Base-by-base conservation (phyloP, 164 flowering plant species). In the Echeveria elegans region DNA sequence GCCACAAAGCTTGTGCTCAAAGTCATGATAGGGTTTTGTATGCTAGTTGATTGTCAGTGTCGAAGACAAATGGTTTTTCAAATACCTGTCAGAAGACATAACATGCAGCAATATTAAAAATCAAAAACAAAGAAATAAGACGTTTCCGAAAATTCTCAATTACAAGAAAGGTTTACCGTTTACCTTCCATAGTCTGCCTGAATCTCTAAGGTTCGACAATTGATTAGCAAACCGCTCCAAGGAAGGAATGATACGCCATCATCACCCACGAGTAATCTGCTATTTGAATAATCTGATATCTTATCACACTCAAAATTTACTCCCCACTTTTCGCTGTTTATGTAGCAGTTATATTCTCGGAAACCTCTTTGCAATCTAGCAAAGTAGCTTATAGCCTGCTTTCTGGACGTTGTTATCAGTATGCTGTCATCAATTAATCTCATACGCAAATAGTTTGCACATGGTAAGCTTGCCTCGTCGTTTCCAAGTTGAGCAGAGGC, bases 181-280 rank as follows among this genome's bases (percentile, higher is more conserved):
- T 56, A 94, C 99, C 92, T 91, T 68, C 87, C 81, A 79, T 92
- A 95, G 74, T 95, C 99, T 52, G 92, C 97, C 73, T 86, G 97
- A 70, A 95, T 81, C 79, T 95, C 99, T 53, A 92, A 71, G 38
- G 88, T 87, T 66, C 66, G n/a, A 52, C 79, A 82, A 68, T 95
- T 90, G 66, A 92, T 76, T 56, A 92, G 89, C 80, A 95, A 75
- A 56, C 99, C 99, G 77, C 97, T 81, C 97, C 97, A 95, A 29
- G 79, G 79, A 73, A 91, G 72, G 81, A 83, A 90, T 63, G 88
- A 75, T 15, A 70, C 38, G 64, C 89, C 92, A 72, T 89, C 88
- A 68, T 79, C 78, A 64, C 83, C 86, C 4, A 75, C 77, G 72
- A 71, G 79, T 8, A 81, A 23, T 75, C 82, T 85, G 8, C 80